Evolutionary conservation across 148 eudicot genomes (phyloP).

Genomic region (Tetragonia tetragonoides): DNA sequence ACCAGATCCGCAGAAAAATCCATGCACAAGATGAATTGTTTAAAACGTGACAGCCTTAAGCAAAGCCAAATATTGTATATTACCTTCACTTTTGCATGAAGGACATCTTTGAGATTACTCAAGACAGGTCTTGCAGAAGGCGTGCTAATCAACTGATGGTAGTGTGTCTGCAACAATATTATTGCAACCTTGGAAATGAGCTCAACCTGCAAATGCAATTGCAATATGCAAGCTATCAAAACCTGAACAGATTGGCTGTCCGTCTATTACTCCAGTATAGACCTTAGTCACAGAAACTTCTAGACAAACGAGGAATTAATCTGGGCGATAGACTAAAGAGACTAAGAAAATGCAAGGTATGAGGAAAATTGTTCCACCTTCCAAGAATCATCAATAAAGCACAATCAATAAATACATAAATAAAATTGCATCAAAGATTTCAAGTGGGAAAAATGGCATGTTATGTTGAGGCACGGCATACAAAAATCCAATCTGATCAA

Average conservation of each 20-base stretch:
- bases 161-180: constrained; percentile 68
- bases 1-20: background rate
- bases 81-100: constrained; percentile 89
- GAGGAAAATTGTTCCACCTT: too few relatives aligned
- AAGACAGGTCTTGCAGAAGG: constrained; percentile 69
- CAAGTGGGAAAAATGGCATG: too few relatives aligned
- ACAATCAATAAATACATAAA: too few relatives aligned
- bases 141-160: constrained; percentile 69
- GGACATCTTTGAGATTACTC: constrained; percentile 59
- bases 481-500: too few relatives aligned
- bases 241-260: background rate
- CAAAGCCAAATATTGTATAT: background rate
- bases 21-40: background rate
- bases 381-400: too few relatives aligned
- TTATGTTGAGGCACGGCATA: too few relatives aligned
- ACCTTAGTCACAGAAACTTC: background rate
- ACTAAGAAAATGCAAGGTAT: too few relatives aligned
- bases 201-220: constrained; percentile 68
- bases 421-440: too few relatives aligned
- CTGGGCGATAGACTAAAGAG: too few relatives aligned
- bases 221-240: constrained; percentile 10
- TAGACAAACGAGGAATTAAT: background rate
- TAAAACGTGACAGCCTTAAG: background rate
- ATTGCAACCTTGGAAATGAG: constrained; percentile 76
- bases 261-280: background rate